Evolutionary conservation across 2,329 filamentous ascomycete genomes (phyloP), one percentile per base, ranked within the genome.

Genomic region (Coniochaeta ligniaria): DNA sequence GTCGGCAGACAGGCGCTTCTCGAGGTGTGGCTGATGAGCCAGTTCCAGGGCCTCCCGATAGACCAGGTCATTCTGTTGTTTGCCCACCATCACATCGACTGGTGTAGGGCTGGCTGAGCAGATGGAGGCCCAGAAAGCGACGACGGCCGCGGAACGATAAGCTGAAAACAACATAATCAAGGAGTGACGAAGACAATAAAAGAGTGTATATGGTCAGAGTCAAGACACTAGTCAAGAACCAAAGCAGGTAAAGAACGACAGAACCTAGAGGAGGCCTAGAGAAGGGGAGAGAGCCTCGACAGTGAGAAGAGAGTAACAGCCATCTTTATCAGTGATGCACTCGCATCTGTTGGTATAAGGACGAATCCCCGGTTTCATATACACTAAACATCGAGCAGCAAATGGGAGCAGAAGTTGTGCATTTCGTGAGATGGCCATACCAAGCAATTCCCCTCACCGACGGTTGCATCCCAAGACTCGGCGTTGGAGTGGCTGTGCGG

Each of bases 1-100:
- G 41, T 63, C 60, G 20, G 61, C 60, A 9, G 22, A 20, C 16
- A 62, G 52, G 35, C 63, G 60, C 61, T 65, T 64, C 38, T 65
- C 64, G 12, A 67, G 58, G 41, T 59, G 59, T 54, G 58, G 58
- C 47, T 59, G 57, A 57, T 59, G 62, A 17, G 61, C 60, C 45
- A 59, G 31, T 14, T 64, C 64, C 47, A 67, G 58, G 9, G 60
- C 64, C 57, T 60, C 62, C 20, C 60, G 58, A 55, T 61, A 43
- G 17, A 59, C 59, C 55, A 66, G 57, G 28, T 65, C 66, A 41
- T 57, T 58, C 61, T 62, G 56, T 5, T 60, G 62, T 36, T 50
- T 31, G 9, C 24, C 45, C 2, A 60, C 54, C 24, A 35, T 17
- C 26, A 60, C 43, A 16, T 61, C 59, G 11, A 57, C 59, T 2